Evolutionary conservation across 2,329 filamentous ascomycete genomes (phyloP).

Genomic region (Annulohypoxylon truncatum): DNA sequence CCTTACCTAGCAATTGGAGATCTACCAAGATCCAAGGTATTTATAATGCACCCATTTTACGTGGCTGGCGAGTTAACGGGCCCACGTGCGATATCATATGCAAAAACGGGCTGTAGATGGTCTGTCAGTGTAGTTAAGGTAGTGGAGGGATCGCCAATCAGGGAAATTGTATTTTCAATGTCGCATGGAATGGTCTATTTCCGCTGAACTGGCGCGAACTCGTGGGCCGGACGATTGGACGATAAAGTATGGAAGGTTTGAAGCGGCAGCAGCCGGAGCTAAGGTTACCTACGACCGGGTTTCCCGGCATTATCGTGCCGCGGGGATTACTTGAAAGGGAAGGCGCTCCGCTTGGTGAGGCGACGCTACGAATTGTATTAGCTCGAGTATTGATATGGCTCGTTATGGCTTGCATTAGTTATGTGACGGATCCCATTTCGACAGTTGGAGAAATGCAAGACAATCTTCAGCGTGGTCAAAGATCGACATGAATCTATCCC

Average conservation of each 20-base stretch:
- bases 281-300: constrained; percentile 14
- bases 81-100: constrained; percentile 29
- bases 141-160: constrained; percentile 16
- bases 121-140: background rate
- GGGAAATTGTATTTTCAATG: constrained; percentile 6
- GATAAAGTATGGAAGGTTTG: constrained; percentile 16
- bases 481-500: background rate
- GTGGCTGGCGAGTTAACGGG: constrained; percentile 24
- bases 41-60: constrained; percentile 34
- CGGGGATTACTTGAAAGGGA: constrained; percentile 26
- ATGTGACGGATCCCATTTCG: background rate
- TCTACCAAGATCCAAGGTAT: constrained; percentile 20
- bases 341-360: constrained; percentile 11
- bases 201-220: constrained; percentile 13
- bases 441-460: background rate
- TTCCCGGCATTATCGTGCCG: constrained; percentile 24
- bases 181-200: constrained; percentile 20
- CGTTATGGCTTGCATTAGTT: constrained; percentile 28
- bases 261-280: constrained; percentile 7
- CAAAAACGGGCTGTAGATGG: constrained; percentile 7
- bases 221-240: constrained; percentile 45
- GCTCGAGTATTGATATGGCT: constrained; percentile 4
- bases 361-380: background rate
- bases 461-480: background rate
- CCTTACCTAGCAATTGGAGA: constrained; percentile 6